Evolutionary conservation across 805 yeast species (phyloP).

Genomic region (Suhomyces emberorum): DNA sequence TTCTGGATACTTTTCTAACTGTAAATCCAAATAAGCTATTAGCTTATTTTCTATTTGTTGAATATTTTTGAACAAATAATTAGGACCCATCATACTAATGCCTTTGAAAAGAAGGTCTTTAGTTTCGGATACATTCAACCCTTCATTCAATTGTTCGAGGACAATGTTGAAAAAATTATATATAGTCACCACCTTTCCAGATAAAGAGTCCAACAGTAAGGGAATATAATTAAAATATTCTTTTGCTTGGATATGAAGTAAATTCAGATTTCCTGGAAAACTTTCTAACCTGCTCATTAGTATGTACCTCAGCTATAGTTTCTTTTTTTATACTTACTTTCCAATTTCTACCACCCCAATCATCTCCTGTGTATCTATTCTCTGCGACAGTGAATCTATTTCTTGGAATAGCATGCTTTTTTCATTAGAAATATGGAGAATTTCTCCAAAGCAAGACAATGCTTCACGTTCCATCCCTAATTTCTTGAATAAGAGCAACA

Average conservation of each 20-base stretch:
- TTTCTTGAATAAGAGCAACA: slow-evolving; percentile 15
- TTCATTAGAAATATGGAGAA: too few species aligned
- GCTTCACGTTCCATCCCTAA: slow-evolving; percentile 12
- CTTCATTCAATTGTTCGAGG: too few species aligned
- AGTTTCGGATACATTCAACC: too few species aligned
- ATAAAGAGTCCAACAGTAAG: slow-evolving; percentile 18
- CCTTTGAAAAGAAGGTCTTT: slow-evolving; percentile 11
- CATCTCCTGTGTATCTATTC: too few species aligned
- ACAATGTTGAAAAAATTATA: too few species aligned
- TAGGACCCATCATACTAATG: slow-evolving; percentile 13
- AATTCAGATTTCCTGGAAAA: too few species aligned
- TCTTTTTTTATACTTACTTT: too few species aligned
- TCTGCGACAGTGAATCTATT: too few species aligned
- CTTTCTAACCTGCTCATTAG: too few species aligned
- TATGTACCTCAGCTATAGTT: too few species aligned
- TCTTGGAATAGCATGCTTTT: too few species aligned
- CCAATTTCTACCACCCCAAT: too few species aligned
- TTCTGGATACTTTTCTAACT: slow-evolving; percentile 13
- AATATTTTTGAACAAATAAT: slow-evolving; percentile 11
- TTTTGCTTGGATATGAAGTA: slow-evolving; percentile 23
- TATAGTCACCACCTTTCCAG: slow-evolving; percentile 12
- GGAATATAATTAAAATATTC: slow-evolving; percentile 13
- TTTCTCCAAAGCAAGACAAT: slow-evolving; percentile 12
- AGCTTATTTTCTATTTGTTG: slow-evolving; percentile 4
- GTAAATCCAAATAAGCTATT: slow-evolving; percentile 6